Base-by-base conservation (phyloP, 495 filamentous ascomycete species). In the Bombardia bombarda region DNA sequence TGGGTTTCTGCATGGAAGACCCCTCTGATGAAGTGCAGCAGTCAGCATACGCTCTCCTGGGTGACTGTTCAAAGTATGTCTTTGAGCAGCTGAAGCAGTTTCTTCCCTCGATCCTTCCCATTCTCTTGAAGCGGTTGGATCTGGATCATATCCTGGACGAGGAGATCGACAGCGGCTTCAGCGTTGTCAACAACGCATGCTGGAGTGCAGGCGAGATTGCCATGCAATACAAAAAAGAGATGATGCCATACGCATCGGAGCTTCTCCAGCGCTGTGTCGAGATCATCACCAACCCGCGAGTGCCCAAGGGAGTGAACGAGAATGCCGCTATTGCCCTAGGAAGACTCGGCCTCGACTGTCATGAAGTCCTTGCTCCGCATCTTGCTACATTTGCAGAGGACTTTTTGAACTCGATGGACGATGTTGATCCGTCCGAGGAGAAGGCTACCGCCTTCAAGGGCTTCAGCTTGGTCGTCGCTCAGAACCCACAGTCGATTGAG, bases 201-300 rank as follows among this genome's bases (percentile, higher is more conserved):
- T 99, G 92, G 92, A 92, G 90, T 23, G 84, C 80, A 18, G 92
- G 92, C 14, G 92, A 99, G 66, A 93, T 99, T 44, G 82, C 88
- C 7, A 80, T 96, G 62, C 79, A 86, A 53, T 78, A 86, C 51
- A 75, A 78, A 45, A 69, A 70, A 32, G 73, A 67, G 17, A 83
- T 97, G 75, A 73, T 69, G 1, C 86, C 88, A 0, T 94, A 83
- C 51, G 76, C 85, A 17, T 80, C 86, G 9, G 71, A 84, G 45
- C 63, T 96, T 10, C 84, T 95, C 39, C 72, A 79, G 23, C 80
- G 83, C 14, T 77, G 90, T 17, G 67, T 83, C 32, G 69, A 75
- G 24, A 95, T 99, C 50, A 77, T 96, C 37, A 78, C 77, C 51
- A 88, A 87, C 52, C 78, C 82, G 2, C 80, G 85, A 52, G 82